A percentile compares a stretch with the other conserved stretches of the same genome.
These are phyloP conservation scores for Aureobasidium uvarum DNA, from an alignment of 2,329 filamentous ascomycete species.

Conservation along the genomic window DNA sequence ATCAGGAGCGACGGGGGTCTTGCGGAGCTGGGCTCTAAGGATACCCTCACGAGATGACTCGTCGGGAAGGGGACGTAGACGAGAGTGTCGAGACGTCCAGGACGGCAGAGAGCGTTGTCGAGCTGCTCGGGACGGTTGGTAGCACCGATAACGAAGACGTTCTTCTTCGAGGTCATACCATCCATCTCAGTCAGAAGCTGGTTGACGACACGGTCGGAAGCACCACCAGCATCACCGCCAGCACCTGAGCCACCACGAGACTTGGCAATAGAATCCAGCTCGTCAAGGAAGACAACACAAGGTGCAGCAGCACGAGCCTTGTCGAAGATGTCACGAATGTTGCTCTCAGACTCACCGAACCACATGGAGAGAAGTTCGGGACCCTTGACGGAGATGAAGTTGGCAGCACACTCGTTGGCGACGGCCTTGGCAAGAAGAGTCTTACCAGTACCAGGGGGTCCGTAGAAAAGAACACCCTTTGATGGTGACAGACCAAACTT, in stretches of 20 bases:
- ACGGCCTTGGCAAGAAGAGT: conserved; percentile 99
- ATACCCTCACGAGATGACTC: conserved; percentile 86
- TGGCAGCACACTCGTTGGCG: conserved; percentile 97
- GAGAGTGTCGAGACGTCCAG: conserved; percentile 95
- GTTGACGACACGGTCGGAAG: conserved; percentile 99
- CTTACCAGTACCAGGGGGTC: conserved; percentile 99
- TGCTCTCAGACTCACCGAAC: conserved; percentile 99
- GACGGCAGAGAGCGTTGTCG: conserved; percentile 95
- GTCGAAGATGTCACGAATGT: conserved; percentile 99
- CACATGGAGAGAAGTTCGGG: conserved; percentile 99
- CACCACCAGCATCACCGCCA: conserved; percentile 92
- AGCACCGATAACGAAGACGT: conserved; percentile 98
- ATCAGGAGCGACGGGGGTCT: conserved; percentile 87
- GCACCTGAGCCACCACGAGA: conserved; percentile 97
- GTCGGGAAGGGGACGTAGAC: conserved; percentile 98
- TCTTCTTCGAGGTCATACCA: conserved; percentile 99
- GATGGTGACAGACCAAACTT: conserved; percentile 99
- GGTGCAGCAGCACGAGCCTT: conserved; percentile 97
- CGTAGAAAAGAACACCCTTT: conserved; percentile 97
- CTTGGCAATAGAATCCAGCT: conserved; percentile 98
- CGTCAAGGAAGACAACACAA: conserved; percentile 98
- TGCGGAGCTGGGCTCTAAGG: conserved; percentile 92
- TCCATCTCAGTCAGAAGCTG: conserved; percentile 99
- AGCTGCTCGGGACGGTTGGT: conserved; percentile 99
- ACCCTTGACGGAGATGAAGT: conserved; percentile 99